Conservation (phyloP, 805 yeast genomes). For the Myxozyma neglecta region DNA sequence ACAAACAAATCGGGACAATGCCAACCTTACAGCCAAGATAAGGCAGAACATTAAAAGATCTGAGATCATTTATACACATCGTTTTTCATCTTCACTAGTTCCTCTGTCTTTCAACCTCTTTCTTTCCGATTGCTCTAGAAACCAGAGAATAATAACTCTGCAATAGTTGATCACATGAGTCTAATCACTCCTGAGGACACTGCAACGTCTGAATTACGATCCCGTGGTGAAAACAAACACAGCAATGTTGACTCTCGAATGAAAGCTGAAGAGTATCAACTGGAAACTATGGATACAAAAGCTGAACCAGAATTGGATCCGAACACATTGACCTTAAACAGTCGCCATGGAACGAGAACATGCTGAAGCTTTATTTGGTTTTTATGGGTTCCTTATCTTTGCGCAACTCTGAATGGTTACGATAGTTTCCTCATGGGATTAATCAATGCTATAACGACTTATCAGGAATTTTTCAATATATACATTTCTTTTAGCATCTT, state of each 20-base stretch:
- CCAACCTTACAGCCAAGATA: too few relatives aligned
- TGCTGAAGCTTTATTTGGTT: constrained; percentile 13
- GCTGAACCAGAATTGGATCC: neutral
- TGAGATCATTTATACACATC: too few relatives aligned
- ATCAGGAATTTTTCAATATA: constrained; percentile 13
- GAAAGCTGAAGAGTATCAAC: neutral
- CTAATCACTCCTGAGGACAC: too few relatives aligned
- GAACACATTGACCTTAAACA: neutral
- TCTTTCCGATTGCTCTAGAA: too few relatives aligned
- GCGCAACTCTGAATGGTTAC: constrained; percentile 20
- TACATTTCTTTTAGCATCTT: neutral
- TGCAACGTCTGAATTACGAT: neutral
- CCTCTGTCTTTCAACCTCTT: too few relatives aligned
- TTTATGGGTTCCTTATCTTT: constrained; percentile 5
- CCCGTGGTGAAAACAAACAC: too few relatives aligned
- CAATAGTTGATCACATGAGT: too few relatives aligned
- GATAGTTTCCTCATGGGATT: constrained; percentile 21
- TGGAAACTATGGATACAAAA: constrained; percentile 1
- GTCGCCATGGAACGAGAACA: constrained; percentile 18
- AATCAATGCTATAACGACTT: constrained; percentile 16
- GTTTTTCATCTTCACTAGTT: too few relatives aligned
- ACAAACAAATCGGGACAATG: too few relatives aligned
- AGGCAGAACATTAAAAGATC: too few relatives aligned
- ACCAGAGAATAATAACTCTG: too few relatives aligned
- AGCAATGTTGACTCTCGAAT: neutral